phyloP scores from a whole-genome alignment of 371 early-diverging fungal species.

The Fennellomyces sp. region DNA sequence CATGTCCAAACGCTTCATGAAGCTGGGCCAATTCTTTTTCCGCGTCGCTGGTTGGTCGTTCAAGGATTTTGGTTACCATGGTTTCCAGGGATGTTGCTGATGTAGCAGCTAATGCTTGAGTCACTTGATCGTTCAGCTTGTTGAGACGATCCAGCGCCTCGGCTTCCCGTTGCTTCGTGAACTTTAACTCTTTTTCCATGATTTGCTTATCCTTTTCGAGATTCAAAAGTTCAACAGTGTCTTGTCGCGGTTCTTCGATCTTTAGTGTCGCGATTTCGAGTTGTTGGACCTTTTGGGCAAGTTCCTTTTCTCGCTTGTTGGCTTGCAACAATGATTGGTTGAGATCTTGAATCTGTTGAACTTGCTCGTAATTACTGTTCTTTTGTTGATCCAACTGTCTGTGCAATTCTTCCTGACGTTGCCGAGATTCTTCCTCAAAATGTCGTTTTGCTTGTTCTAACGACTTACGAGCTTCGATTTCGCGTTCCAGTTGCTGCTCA shows the following conservation, averaged over 20 bases:
- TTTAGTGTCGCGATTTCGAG: background rate
- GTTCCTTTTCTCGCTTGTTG: background rate
- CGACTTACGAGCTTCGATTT: background rate
- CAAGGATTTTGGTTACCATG: background rate
- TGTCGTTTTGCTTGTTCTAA: background rate
- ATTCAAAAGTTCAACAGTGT: background rate
- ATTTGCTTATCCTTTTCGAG: background rate
- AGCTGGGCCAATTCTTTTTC: background rate
- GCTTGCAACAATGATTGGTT: background rate
- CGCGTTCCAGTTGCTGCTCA: background rate
- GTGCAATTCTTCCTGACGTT: background rate
- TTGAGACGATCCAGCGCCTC: background rate
- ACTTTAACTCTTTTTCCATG: background rate
- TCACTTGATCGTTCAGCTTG: background rate
- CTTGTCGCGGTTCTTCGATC: background rate
- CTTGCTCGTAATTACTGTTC: background rate
- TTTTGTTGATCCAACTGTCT: background rate
- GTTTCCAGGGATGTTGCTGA: constrained; percentile 1
- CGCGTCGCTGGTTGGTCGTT: constrained; percentile 1
- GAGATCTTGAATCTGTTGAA: background rate
- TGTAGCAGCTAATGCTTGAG: background rate
- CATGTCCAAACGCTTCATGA: constrained; percentile 8
- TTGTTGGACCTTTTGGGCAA: background rate
- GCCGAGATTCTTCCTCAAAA: background rate
- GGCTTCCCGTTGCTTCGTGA: background rate